These are phyloP conservation scores for Pestalotiopsis sp. DNA, from an alignment of 2,329 filamentous ascomycete species.

Conservation along the genomic window DNA sequence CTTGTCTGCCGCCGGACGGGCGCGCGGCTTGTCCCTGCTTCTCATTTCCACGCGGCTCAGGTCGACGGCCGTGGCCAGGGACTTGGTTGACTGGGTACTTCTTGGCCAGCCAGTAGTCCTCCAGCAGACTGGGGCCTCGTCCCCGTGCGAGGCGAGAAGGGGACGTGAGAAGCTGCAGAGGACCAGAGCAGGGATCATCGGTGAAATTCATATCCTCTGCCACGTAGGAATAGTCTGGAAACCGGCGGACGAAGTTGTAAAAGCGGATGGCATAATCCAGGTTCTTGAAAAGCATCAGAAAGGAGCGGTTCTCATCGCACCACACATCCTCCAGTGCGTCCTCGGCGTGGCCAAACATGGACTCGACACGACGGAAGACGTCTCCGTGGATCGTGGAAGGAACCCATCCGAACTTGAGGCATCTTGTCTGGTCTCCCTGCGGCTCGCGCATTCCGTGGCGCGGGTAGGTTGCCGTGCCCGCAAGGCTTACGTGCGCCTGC, in stretches of 20 bases:
- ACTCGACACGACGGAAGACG: not conserved
- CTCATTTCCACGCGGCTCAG: not conserved
- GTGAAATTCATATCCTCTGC: not conserved
- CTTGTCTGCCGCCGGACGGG: too few relatives aligned
- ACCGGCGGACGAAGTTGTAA: not conserved
- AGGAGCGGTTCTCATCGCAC: not conserved
- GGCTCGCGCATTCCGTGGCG: not conserved
- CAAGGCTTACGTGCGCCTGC: slow-evolving; percentile 1
- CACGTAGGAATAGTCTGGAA: not conserved
- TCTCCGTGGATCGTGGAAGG: not conserved
- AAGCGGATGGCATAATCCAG: slow-evolving; percentile 13
- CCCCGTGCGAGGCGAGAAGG: not conserved
- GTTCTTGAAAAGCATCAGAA: slow-evolving; percentile 8
- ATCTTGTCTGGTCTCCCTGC: not conserved
- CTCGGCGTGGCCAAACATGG: not conserved
- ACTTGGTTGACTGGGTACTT: not conserved
- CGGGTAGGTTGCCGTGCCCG: slow-evolving; percentile 7
- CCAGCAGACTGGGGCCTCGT: not conserved
- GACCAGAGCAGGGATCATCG: slow-evolving; percentile 12
- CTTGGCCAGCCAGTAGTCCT: not conserved
- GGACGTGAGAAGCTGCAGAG: not conserved
- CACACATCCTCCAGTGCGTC: slow-evolving; percentile 12
- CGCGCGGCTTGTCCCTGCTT: not conserved
- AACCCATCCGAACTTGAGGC: slow-evolving; percentile 4
- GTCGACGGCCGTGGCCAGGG: not conserved